Evolutionary conservation across 331 rosid genomes (phyloP), one percentile per base, ranked within the genome.

Genomic region (Quercus tomentella): DNA sequence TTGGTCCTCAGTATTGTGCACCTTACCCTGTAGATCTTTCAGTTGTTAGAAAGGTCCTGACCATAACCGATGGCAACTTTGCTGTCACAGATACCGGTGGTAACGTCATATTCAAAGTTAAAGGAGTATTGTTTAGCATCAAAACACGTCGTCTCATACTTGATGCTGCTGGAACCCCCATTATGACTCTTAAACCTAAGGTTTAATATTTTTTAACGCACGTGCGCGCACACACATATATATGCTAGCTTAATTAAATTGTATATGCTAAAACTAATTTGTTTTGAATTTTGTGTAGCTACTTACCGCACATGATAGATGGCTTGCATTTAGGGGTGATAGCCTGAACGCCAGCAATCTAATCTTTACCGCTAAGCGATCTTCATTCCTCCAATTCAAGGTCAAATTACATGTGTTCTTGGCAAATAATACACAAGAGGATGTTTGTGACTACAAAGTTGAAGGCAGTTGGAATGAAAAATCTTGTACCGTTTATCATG

Each of bases 1-100:
- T 90, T 8, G 84, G 85, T 33, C 82, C 84, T 21, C 88, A 88
- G 35, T 88, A 66, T 55, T 88, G 90, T 62, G 79, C 79, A 18
- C 88, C 88, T 1, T 16, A 86, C 49, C 78, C 82, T 2, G 72
- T 90, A 5, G 88, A 84, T 72, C 81, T 90, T 25, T 75, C 86
- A 0, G 28, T 86, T 4, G 87, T 86, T 17, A 77, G 75, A 79
- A 88, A 86, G 49, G 88, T 81, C 3, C 3, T 67, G 43, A 49
- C 79, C 20, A 17, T 84, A n/a, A 45, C 84, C 3, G 85, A 82
- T 6, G 89, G 86, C 3, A 85, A 78, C 82, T 90, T 90, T 52
- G 73, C 23, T 3, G 85, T 88, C 69, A 80, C 85, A 0, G 92
- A 82, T 56, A 4, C 74, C 0, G 82, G 80, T 63, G 87, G 81